Evolutionary conservation across 2,329 filamentous ascomycete genomes (phyloP).

Genomic region (Colletotrichum tabaci): DNA sequence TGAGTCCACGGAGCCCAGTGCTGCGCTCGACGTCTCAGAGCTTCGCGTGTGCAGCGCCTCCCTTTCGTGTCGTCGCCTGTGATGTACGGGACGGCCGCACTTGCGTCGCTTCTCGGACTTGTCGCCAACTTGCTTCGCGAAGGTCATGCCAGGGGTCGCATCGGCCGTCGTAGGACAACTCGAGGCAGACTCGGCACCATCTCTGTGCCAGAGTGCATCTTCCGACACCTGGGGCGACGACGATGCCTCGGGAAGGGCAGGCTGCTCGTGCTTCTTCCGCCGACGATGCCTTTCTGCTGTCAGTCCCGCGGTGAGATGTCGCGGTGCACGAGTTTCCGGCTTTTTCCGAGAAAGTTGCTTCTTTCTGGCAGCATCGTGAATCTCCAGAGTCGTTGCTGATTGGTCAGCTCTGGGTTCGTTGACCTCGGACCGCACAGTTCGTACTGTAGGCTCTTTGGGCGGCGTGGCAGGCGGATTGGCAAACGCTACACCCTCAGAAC

Average conservation of each 20-base stretch:
- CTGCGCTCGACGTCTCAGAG: not conserved
- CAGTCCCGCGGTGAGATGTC: not conserved
- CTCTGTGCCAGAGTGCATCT: too few species aligned
- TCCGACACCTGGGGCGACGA: not conserved
- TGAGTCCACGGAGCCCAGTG: not conserved
- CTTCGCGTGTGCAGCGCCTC: not conserved
- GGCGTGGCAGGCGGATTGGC: not conserved
- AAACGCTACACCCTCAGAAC: not conserved
- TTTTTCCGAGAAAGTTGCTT: not conserved
- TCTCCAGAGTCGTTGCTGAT: too few species aligned
- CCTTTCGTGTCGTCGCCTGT: not conserved
- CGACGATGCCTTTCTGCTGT: conserved; percentile 10
- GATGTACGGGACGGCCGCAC: conserved; percentile 1
- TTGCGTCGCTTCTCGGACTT: conserved; percentile 6
- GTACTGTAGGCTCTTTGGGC: not conserved
- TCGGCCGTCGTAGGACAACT: too few species aligned
- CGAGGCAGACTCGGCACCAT: not conserved
- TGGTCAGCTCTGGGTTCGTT: not conserved
- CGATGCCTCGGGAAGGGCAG: not conserved
- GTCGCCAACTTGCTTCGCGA: accelerated
- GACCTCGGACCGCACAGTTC: not conserved
- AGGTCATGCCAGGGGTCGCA: not conserved
- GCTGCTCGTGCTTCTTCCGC: conserved; percentile 9
- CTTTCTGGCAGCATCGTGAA: not conserved
- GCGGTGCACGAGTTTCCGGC: not conserved